These are phyloP conservation scores for Fallopia convolvulus DNA, from an alignment of 148 eudicot genomes.

Conservation along the genomic window DNA sequence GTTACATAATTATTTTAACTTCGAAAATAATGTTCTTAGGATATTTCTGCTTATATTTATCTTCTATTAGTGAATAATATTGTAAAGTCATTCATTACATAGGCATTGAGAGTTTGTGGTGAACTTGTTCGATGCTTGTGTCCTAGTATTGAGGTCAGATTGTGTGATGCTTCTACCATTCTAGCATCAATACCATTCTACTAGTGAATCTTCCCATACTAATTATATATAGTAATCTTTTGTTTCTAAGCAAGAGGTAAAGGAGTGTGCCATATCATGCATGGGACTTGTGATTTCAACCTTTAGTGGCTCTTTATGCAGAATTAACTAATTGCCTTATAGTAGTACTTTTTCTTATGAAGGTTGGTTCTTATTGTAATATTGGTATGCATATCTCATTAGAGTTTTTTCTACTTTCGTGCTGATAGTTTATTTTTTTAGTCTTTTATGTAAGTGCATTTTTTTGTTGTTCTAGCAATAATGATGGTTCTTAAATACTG, in stretches of 20 bases:
- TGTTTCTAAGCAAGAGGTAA: conserved; percentile 56
- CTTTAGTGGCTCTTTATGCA: conserved; percentile 79
- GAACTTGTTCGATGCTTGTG: conserved; percentile 93
- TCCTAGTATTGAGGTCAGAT: conserved; percentile 67
- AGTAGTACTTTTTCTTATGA: conserved; percentile 28
- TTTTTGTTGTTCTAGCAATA: too few relatives aligned
- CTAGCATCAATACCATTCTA: not conserved
- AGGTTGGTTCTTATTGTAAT: too few relatives aligned
- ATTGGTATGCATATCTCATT: too few relatives aligned
- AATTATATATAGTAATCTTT: not conserved
- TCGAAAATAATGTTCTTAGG: conserved; percentile 28
- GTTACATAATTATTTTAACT: not conserved
- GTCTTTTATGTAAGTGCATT: too few relatives aligned
- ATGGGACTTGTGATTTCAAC: conserved; percentile 92
- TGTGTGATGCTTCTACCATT: conserved; percentile 5
- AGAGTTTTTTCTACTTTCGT: too few relatives aligned
- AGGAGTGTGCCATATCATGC: conserved; percentile 95
- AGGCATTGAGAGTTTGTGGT: conserved; percentile 95
- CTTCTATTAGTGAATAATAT: conserved; percentile 94
- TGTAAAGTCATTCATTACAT: conserved; percentile 97
- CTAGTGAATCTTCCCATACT: conserved; percentile 5
- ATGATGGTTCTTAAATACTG: too few relatives aligned
- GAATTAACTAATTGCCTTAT: conserved; percentile 85
- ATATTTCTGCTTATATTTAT: conserved; percentile 80
- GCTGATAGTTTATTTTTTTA: too few relatives aligned